Evolutionary conservation across 345 rosid genomes (phyloP).

Genomic region (Arabidopsis arenosa): DNA sequence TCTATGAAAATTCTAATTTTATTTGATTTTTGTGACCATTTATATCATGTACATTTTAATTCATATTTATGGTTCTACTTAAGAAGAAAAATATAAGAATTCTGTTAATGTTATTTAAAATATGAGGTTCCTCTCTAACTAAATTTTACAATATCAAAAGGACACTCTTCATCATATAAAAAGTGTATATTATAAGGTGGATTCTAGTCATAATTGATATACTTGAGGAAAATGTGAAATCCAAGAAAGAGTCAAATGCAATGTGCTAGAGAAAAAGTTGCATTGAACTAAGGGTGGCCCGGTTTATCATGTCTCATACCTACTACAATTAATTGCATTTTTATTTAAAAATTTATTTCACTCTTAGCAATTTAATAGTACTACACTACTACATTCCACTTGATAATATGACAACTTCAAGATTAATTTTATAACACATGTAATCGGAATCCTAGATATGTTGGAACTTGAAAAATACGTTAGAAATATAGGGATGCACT

Average conservation of each 20-base stretch:
- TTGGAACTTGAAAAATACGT: constrained; percentile 43
- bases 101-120: no score
- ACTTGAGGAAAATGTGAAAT: constrained; percentile 48
- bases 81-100: no score
- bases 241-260: constrained; percentile 50
- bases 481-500: constrained; percentile 37
- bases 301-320: constrained; percentile 45
- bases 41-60: no score
- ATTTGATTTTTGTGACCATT: no score
- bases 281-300: constrained; percentile 48
- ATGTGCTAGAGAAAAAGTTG: constrained; percentile 47
- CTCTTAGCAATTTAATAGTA: constrained; percentile 12
- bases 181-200: constrained; percentile 29
- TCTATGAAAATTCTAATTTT: no score
- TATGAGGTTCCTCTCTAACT: not conserved
- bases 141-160: not conserved
- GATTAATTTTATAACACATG: constrained; percentile 33
- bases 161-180: not conserved
- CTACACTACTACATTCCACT: constrained; percentile 30
- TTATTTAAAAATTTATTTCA: not conserved
- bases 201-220: constrained; percentile 39
- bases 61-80: no score
- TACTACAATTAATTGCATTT: constrained; percentile 43
- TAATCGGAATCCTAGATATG: constrained; percentile 40
- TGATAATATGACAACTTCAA: constrained; percentile 41